Evolutionary conservation across 352 stramenopile species (phyloP), one percentile per base, ranked within the genome.

Genomic region (Phytophthora fragariaefolia): DNA sequence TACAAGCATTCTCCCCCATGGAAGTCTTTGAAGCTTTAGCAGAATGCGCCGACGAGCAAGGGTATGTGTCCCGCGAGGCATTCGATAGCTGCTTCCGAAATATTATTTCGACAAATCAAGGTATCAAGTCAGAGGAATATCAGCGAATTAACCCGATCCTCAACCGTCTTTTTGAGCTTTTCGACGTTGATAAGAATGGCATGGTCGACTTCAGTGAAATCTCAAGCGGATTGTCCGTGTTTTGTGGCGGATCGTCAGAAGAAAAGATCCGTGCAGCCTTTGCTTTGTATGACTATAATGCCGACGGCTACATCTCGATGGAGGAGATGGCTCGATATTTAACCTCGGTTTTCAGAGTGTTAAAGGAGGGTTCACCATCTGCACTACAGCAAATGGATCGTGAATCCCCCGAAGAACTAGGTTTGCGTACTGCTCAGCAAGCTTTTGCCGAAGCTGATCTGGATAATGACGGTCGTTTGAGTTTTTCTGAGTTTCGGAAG

Each of bases 161-260:
- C 23, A 85, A 94, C 30, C 80, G 85, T 22, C 68, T 96, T 12
- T 96, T 96, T 60, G 76, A 85, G 17, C 61, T 95, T 7, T 95
- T 97, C 58, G 90, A 97, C 34, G 73, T 87, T 1, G 85, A 97
- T 58, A 90, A 92, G 57, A 94, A 96, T 52, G 91, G 86, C 0
- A 65, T 88, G 22, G 82, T 97, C 22, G 89, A 97, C 70, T 90
- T 90, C 45, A 92, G 84, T 42, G 91, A 97, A 69, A 92, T 97
- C 13, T 92, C 85, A 6, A 89, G 84, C 24, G 90, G 91, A 0
- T 55, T 97, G 17, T 95, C 85, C 8, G 80, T 97, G 7, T 88
- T 97, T 20, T 97, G 86, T 61, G 87, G 90, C 17, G 87, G 88
- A 18, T 82, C 76, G n/a, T 91, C 80, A 0, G 80, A 93, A 34